A percentile compares a stretch with the other conserved stretches of the same genome.
phyloP scores from a whole-genome alignment of 2,329 filamentous ascomycete species.

The Pseudogymnoascus sp. region DNA sequence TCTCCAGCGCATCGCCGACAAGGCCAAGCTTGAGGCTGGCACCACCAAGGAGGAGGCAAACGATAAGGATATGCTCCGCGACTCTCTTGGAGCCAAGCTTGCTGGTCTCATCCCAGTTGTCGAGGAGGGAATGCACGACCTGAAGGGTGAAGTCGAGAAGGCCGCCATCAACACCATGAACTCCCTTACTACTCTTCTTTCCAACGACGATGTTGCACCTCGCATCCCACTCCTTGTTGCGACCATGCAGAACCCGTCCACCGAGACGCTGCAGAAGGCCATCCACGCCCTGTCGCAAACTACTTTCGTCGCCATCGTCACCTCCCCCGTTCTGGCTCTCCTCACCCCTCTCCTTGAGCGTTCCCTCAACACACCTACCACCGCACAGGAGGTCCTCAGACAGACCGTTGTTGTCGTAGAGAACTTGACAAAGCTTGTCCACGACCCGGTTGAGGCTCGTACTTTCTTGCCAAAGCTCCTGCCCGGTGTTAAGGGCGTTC shows the following conservation, averaged over 20 bases:
- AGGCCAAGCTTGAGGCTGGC: constrained; percentile 78
- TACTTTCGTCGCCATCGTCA: constrained; percentile 96
- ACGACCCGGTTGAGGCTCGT: constrained; percentile 88
- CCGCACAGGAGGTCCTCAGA: constrained; percentile 86
- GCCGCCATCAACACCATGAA: constrained; percentile 90
- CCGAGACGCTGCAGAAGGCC: constrained; percentile 83
- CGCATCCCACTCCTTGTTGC: constrained; percentile 88
- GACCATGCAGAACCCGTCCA: constrained; percentile 88
- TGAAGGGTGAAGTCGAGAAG: constrained; percentile 84
- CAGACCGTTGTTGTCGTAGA: constrained; percentile 96
- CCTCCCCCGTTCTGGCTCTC: constrained; percentile 87
- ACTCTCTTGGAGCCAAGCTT: constrained; percentile 82
- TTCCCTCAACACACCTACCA: constrained; percentile 83
- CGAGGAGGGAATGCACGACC: constrained; percentile 90
- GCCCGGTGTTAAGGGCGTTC: constrained; percentile 85
- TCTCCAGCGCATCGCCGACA: constrained; percentile 89
- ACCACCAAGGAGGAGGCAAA: constrained; percentile 72
- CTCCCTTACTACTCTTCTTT: constrained; percentile 78
- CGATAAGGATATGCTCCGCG: constrained; percentile 82
- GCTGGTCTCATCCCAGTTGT: constrained; percentile 85
- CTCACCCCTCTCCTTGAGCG: constrained; percentile 92
- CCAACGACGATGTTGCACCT: constrained; percentile 93
- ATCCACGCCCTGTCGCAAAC: constrained; percentile 96
- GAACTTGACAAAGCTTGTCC: constrained; percentile 96
- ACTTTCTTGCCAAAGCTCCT: constrained; percentile 92